Percentiles rank a stretch among this genome's conserved stretches.
phyloP scores from a whole-genome alignment of 164 flowering plant genomes.

The Vitis labrusca region DNA sequence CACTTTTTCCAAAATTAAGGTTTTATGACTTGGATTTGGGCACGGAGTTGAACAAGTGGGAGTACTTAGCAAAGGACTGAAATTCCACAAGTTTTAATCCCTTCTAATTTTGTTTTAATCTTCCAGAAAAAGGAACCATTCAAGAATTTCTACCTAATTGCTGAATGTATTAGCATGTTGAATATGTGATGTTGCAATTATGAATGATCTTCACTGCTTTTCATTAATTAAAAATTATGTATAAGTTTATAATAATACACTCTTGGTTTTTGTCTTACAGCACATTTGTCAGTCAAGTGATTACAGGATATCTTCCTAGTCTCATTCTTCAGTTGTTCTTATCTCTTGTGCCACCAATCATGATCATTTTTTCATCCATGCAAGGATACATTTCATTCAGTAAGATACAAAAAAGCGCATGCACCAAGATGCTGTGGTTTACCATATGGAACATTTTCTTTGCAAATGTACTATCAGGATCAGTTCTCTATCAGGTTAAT shows the following conservation, averaged over 20 bases:
- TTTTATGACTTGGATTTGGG: neutral
- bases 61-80: neutral
- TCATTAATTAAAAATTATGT: neutral
- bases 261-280: constrained; percentile 41
- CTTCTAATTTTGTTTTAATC: neutral
- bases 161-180: neutral
- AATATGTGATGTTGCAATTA: neutral
- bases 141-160: neutral
- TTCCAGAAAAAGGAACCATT: neutral
- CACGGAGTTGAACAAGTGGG: neutral
- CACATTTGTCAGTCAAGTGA: constrained; percentile 63
- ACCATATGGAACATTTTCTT: constrained; percentile 93
- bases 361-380: constrained; percentile 74
- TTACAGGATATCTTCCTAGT: constrained; percentile 97
- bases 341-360: constrained; percentile 71
- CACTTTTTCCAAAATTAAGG: too few species aligned
- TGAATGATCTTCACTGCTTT: neutral
- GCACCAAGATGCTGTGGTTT: constrained; percentile 73
- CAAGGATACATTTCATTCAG: constrained; percentile 78
- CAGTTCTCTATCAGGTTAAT: constrained; percentile 43
- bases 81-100: neutral
- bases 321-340: constrained; percentile 80
- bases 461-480: constrained; percentile 83
- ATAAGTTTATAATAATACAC: neutral
- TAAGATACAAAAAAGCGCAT: constrained; percentile 80